Percentiles rank a stretch among this genome's conserved stretches.
Evolutionary conservation across 2,329 filamentous ascomycete species (phyloP).

Genomic region (Coniochaeta ligniaria): DNA sequence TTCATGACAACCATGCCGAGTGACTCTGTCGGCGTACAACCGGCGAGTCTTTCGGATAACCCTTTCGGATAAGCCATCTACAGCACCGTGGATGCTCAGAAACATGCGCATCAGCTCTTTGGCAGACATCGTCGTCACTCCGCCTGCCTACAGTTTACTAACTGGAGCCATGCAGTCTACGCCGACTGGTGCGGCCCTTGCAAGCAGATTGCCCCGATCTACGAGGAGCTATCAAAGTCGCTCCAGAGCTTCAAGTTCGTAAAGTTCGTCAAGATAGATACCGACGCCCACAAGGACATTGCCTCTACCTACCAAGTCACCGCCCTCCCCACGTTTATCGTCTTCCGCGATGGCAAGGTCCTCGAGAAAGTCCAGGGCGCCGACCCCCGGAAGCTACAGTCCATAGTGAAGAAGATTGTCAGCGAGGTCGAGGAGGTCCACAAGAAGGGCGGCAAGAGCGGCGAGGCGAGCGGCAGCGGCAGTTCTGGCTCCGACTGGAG

Average conservation of each 20-base stretch:
- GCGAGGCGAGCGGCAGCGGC: slow-evolving; percentile 30
- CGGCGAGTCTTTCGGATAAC: neutral
- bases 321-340: slow-evolving; percentile 83
- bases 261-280: slow-evolving; percentile 83
- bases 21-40: neutral
- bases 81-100: neutral
- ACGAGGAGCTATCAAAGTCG: slow-evolving; percentile 65
- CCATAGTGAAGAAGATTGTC: slow-evolving; percentile 63
- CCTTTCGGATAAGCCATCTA: neutral
- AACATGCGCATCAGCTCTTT: neutral
- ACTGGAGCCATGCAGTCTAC: slow-evolving; percentile 54
- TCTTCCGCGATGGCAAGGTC: slow-evolving; percentile 67
- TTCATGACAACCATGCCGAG: neutral
- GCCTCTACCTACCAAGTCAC: slow-evolving; percentile 66
- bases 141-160: slow-evolving; percentile 16
- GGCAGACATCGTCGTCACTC: neutral
- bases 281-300: slow-evolving; percentile 68
- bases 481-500: slow-evolving; percentile 52
- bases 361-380: slow-evolving; percentile 67
- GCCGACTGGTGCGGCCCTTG: slow-evolving; percentile 83
- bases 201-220: slow-evolving; percentile 75
- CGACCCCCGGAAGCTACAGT: slow-evolving; percentile 62
- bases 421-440: slow-evolving; percentile 56
- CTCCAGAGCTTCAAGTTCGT: slow-evolving; percentile 67
- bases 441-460: slow-evolving; percentile 22